Conservation (phyloP, 441 rosid genomes). For the Hypseocharis bilobata region DNA sequence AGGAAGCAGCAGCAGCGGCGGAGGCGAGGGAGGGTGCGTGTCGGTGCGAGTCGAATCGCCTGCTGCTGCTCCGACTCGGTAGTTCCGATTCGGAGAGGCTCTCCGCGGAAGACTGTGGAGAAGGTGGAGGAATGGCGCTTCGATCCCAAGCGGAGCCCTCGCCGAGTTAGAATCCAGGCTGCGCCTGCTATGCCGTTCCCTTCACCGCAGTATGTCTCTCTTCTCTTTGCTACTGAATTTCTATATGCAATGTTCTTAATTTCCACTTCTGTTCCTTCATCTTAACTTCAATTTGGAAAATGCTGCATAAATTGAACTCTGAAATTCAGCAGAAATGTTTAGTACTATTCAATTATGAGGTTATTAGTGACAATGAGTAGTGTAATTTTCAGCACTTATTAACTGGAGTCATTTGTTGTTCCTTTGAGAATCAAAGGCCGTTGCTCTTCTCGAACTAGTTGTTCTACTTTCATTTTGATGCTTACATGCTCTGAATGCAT, state of each 20-base stretch:
- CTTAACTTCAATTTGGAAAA: no score
- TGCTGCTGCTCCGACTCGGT: slow-evolving; percentile 55
- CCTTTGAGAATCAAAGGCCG: no score
- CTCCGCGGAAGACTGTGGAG: slow-evolving; percentile 31
- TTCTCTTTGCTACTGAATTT: not conserved
- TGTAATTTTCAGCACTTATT: no score
- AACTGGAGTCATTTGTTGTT: no score
- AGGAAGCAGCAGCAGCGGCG: not conserved
- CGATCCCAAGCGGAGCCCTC: slow-evolving; percentile 44
- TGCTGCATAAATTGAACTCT: not conserved
- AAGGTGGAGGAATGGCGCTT: slow-evolving; percentile 49
- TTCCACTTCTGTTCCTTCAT: not conserved
- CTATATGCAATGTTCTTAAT: no score
- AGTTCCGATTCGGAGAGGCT: slow-evolving; percentile 40
- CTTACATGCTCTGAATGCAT: no score
- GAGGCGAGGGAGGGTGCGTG: not conserved
- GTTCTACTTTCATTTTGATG: not conserved
- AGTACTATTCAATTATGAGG: no score
- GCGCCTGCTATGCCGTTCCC: slow-evolving; percentile 69
- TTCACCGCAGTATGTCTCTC: slow-evolving; percentile 53
- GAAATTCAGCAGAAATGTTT: not conserved
- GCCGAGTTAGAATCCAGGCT: slow-evolving; percentile 44
- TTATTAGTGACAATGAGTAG: no score
- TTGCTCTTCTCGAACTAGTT: not conserved
- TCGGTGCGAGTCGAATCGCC: slow-evolving; percentile 25